These are phyloP conservation scores for Globisporangium megalacanthum DNA, from an alignment of 352 stramenopile species.

Conservation along the genomic window DNA sequence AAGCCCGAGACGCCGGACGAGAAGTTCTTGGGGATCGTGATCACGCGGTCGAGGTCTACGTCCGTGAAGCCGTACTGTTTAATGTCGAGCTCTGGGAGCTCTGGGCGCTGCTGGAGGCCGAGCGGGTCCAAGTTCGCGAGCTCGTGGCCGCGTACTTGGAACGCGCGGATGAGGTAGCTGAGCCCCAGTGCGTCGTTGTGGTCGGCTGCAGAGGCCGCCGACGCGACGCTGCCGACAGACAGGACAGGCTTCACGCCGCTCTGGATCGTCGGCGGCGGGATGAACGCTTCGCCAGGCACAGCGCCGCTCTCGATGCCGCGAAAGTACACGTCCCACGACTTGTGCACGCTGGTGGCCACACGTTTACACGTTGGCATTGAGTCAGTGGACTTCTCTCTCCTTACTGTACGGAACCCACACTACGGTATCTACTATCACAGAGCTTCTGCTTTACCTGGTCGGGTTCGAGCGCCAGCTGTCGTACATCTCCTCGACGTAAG, in stretches of 20 bases:
- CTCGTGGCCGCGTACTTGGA: constrained; percentile 96
- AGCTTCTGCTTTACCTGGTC: constrained; percentile 27
- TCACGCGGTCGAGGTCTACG: constrained; percentile 87
- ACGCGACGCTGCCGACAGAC: constrained; percentile 26
- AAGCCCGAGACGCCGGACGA: constrained; percentile 79
- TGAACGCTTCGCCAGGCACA: constrained; percentile 77
- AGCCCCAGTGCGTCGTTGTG: constrained; percentile 88
- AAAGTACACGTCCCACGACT: constrained; percentile 87
- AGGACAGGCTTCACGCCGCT: constrained; percentile 60
- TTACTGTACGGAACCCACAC: too few species aligned
- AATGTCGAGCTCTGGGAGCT: constrained; percentile 85
- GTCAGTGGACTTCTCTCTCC: too few species aligned
- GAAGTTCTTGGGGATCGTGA: constrained; percentile 89
- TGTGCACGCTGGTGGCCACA: constrained; percentile 52
- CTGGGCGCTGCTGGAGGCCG: constrained; percentile 66
- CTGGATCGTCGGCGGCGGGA: constrained; percentile 75
- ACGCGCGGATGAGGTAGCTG: constrained; percentile 97
- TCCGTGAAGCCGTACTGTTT: constrained; percentile 91
- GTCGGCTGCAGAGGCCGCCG: constrained; percentile 24
- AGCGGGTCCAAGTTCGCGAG: constrained; percentile 96
- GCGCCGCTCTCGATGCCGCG: constrained; percentile 73
- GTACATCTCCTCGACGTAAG: constrained; percentile 99
- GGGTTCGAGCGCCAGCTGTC: constrained; percentile 90
- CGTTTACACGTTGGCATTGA: too few species aligned
- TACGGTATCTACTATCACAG: too few species aligned